A percentile compares a stretch with the other conserved stretches of the same genome.
Evolutionary conservation across 1,139 yeast genomes (phyloP).

Genomic region (Pichia norvegensis): DNA sequence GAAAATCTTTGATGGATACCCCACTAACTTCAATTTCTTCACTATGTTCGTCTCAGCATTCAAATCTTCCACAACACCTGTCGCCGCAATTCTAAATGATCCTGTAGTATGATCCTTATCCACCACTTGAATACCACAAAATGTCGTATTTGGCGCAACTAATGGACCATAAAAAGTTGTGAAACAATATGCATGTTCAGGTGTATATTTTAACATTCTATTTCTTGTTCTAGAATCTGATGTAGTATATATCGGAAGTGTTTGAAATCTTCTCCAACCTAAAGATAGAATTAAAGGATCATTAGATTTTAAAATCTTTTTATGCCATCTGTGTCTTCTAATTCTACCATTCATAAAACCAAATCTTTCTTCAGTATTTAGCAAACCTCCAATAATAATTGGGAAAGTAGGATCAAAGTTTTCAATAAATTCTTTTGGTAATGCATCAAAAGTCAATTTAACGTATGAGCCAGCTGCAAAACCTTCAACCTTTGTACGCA

Average conservation of each 20-base stretch:
- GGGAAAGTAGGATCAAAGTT: constrained; percentile 83
- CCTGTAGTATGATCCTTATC: constrained; percentile 81
- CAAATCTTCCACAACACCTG: constrained; percentile 91
- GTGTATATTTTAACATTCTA: constrained; percentile 96
- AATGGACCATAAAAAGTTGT: constrained; percentile 96
- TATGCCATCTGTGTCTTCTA: constrained; percentile 99
- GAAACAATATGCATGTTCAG: constrained; percentile 95
- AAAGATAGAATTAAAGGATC: constrained; percentile 90
- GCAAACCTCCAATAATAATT: constrained; percentile 80
- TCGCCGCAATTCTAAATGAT: constrained; percentile 92
- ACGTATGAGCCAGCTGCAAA: constrained; percentile 91
- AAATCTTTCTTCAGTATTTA: constrained; percentile 85
- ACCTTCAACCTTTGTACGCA: constrained; percentile 82
- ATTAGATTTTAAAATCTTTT: constrained; percentile 86
- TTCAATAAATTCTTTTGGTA: constrained; percentile 88
- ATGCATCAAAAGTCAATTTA: constrained; percentile 68
- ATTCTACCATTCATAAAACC: constrained; percentile 90
- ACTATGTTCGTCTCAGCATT: constrained; percentile 87
- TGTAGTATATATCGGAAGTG: constrained; percentile 91
- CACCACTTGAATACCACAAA: constrained; percentile 88
- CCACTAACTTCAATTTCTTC: constrained; percentile 90
- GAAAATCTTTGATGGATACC: constrained; percentile 88
- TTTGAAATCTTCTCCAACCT: constrained; percentile 99
- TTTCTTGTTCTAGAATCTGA: constrained; percentile 96
- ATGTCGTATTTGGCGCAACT: constrained; percentile 95